Conservation (phyloP, 768 basidiomycete genomes). For the Tulasnella sp. region DNA sequence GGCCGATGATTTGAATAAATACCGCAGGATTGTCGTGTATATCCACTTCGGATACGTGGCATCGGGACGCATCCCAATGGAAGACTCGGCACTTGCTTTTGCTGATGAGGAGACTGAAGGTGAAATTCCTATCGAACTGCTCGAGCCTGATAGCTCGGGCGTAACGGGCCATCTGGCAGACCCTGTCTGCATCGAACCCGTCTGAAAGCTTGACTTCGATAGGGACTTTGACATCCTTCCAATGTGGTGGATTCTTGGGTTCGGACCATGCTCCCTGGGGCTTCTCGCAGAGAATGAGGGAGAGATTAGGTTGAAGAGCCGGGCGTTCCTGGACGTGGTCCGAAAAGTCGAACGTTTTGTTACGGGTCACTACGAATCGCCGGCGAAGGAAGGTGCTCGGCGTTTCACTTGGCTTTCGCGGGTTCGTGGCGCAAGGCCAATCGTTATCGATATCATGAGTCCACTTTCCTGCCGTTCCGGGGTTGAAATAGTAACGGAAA, state of each 20-base stretch:
- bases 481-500: not conserved
- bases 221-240: not conserved
- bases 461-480: not conserved
- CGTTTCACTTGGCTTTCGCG: not conserved
- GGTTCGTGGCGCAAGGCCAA: not conserved
- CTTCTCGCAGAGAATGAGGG: not conserved
- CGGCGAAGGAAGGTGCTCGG: not conserved
- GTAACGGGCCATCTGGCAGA: slow-evolving; percentile 6
- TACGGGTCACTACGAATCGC: not conserved
- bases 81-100: not conserved
- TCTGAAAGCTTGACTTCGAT: not conserved
- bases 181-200: not conserved
- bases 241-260: not conserved
- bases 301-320: not conserved
- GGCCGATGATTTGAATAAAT: not conserved
- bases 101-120: not conserved
- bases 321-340: not conserved
- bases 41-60: not conserved
- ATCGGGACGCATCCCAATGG: not conserved
- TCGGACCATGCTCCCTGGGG: not conserved
- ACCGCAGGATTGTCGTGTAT: not conserved
- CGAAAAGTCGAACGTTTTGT: not conserved
- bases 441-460: not conserved
- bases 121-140: slow-evolving; percentile 1
- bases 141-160: not conserved